Percentiles rank a stretch among this genome's conserved stretches.
phyloP scores from a whole-genome alignment of 2,329 filamentous ascomycete genomes.

The Lachnellula arida region DNA sequence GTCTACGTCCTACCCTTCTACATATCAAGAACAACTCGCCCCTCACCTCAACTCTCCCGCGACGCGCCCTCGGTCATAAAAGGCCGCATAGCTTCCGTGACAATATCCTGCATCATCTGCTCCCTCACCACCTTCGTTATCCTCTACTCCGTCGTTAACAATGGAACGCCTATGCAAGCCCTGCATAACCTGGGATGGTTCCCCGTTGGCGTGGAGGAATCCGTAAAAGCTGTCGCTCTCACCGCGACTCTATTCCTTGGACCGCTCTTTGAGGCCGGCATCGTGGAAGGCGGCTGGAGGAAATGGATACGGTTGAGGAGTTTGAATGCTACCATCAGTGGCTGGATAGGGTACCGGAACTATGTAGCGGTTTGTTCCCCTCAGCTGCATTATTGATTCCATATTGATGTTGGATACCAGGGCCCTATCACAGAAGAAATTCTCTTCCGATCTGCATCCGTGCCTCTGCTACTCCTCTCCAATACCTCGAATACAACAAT shows the following conservation, averaged over 20 bases:
- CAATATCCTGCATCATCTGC: slow-evolving; percentile 66
- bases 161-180: slow-evolving; percentile 47
- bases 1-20: slow-evolving; percentile 92
- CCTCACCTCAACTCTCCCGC: slow-evolving; percentile 71
- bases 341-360: slow-evolving; percentile 84
- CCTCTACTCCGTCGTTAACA: slow-evolving; percentile 47
- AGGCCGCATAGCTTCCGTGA: slow-evolving; percentile 76
- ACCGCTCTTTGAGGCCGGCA: slow-evolving; percentile 73
- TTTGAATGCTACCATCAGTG: slow-evolving; percentile 56
- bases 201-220: slow-evolving; percentile 65
- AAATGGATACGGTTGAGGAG: slow-evolving; percentile 55
- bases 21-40: slow-evolving; percentile 71
- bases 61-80: slow-evolving; percentile 88
- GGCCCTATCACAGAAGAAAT: slow-evolving; percentile 90
- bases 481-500: slow-evolving; percentile 47
- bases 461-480: slow-evolving; percentile 76
- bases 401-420: slow-evolving; percentile 29
- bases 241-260: slow-evolving; percentile 77
- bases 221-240: slow-evolving; percentile 60
- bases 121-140: slow-evolving; percentile 63
- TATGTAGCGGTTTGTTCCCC: slow-evolving; percentile 66
- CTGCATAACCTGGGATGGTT: slow-evolving; percentile 75
- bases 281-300: slow-evolving; percentile 68
- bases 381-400: neutral
- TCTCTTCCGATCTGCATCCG: slow-evolving; percentile 82